phyloP scores from a whole-genome alignment of 139 green algal genomes.

The Chlorella sp. region DNA sequence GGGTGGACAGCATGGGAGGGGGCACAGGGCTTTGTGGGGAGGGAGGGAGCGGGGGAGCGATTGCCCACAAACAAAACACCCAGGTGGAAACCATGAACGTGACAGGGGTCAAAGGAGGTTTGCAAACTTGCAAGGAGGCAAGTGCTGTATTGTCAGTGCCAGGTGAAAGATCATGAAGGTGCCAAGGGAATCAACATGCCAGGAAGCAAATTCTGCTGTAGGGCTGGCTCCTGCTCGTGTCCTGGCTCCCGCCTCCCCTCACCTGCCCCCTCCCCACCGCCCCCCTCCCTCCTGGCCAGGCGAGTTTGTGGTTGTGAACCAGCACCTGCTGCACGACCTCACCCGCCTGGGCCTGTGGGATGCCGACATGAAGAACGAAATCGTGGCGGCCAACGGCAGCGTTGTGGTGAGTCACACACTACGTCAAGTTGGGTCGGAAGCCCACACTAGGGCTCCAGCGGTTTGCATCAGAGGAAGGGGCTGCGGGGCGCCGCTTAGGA shows the following conservation, averaged over 20 bases:
- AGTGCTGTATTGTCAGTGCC: too few relatives aligned
- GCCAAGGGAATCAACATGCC: too few relatives aligned
- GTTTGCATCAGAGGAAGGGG: too few relatives aligned
- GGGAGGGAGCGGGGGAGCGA: background rate
- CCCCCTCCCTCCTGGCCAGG: conserved; percentile 64
- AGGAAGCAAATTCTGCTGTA: background rate
- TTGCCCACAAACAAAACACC: background rate
- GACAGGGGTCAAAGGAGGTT: too few relatives aligned
- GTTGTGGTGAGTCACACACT: conserved; percentile 62
- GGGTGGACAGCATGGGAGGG: background rate
- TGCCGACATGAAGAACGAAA: conserved; percentile 93
- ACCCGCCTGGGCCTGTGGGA: conserved; percentile 92
- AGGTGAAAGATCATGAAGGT: too few relatives aligned
- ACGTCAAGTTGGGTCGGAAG: too few relatives aligned
- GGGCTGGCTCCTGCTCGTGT: too few relatives aligned
- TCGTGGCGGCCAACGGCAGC: conserved; percentile 88
- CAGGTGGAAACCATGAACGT: background rate
- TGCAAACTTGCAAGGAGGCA: too few relatives aligned
- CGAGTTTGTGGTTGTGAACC: conserved; percentile 97
- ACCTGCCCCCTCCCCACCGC: background rate
- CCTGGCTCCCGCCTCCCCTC: background rate
- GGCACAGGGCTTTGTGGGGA: background rate
- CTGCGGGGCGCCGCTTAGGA: too few relatives aligned
- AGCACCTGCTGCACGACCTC: conserved; percentile 97
- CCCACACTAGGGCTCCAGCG: too few relatives aligned